Evolutionary conservation across 306 rosid species (phyloP), one percentile per base, ranked within the genome.

Genomic region (Prunus armeniaca): DNA sequence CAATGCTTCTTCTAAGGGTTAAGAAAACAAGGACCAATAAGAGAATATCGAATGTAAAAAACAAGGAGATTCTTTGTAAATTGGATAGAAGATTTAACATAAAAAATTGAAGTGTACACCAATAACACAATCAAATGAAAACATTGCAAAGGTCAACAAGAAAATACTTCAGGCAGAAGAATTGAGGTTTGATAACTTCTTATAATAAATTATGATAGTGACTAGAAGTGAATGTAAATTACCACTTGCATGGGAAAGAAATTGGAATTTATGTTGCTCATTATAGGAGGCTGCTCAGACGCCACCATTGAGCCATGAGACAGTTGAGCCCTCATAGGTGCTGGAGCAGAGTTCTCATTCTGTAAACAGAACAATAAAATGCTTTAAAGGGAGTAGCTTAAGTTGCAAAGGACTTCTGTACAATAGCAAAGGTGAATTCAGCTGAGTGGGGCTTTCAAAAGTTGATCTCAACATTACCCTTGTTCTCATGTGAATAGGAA

Each of bases 181-280:
- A 54, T 20, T 6, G 18, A 28, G 19, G 28, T 5, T 30, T 51
- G 11, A 34, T 8, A 27, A 28, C 41, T 63, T 63, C 67, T 5
- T 30, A 27, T 27, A 70, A 51, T 17, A 10, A 30, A 6, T 18
- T 17, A 11, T 19, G 19, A 10, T 5, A 18, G n/a, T 19, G 32
- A 43, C 11, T 72, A 56, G 3, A 41, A 9, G 22, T 72, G 67
- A 24, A 8, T 3, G 65, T 41, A 25, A 80, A 77, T 85, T 81
- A 90, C 98, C 94, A 81, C 72, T 43, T 58, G 77, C 67, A 76
- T 45, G 79, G 90, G 87, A 85, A 87, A 79, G 88, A 85, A 84
- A 81, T 74, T 78, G 81, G 83, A 46, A 69, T 69, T 60, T 73
- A 47, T 51, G 76, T 63, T 76, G 55, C 71, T 86, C 89, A 84